These are phyloP conservation scores for Didymella pomorum DNA, from an alignment of 2,329 filamentous ascomycete species.

Conservation along the genomic window DNA sequence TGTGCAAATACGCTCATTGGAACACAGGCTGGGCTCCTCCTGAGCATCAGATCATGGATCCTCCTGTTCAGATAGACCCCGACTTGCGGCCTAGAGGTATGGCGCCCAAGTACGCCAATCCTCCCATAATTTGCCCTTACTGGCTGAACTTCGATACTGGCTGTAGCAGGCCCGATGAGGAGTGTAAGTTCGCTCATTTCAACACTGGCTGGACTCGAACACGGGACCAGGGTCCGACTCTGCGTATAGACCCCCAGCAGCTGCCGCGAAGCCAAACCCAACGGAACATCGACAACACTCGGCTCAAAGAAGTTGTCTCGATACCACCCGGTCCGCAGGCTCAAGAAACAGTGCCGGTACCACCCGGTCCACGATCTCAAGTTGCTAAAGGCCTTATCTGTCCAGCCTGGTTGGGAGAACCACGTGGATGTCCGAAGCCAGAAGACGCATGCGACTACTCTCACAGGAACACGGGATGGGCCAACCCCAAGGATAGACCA, in stretches of 20 bases:
- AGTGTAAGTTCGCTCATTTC: conserved; percentile 35
- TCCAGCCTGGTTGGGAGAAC: conserved; percentile 20
- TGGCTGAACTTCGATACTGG: conserved; percentile 24
- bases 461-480: conserved; percentile 17
- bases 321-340: background rate
- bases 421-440: conserved; percentile 18
- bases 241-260: too few species aligned
- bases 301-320: too few species aligned
- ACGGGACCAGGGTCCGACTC: background rate
- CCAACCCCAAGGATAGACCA: conserved; percentile 13
- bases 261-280: background rate
- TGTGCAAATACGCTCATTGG: conserved; percentile 31
- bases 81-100: conserved; percentile 1
- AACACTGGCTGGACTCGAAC: conserved; percentile 34
- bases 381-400: conserved; percentile 17
- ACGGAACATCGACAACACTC: background rate
- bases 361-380: background rate
- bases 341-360: too few species aligned
- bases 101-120: conserved; percentile 7
- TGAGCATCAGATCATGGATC: background rate
- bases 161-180: conserved; percentile 26
- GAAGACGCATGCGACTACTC: conserved; percentile 18
- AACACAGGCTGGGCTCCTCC: conserved; percentile 32
- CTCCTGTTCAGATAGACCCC: conserved; percentile 23
- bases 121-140: conserved; percentile 26